Conservation (phyloP, 371 early-diverging fungal species). For the Conidiobolus incongruus region DNA sequence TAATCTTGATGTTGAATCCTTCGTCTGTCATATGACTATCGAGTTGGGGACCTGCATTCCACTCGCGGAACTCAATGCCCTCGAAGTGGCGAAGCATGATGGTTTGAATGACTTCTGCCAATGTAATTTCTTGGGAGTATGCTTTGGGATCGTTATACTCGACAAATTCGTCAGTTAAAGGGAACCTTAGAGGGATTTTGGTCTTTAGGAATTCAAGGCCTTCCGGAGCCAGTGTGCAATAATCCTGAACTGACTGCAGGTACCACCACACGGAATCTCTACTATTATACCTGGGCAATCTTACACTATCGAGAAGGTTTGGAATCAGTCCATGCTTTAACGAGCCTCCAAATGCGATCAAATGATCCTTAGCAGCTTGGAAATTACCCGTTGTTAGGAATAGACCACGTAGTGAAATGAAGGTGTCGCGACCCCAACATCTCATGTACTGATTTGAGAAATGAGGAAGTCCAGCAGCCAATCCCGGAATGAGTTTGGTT, state of each 20-base stretch:
- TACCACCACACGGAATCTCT: constrained; percentile 95
- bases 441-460: constrained; percentile 84
- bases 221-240: constrained; percentile 49
- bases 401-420: constrained; percentile 73
- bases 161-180: constrained; percentile 43
- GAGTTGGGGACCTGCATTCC: constrained; percentile 73
- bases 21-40: constrained; percentile 78
- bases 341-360: constrained; percentile 74
- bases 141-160: constrained; percentile 29
- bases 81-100: constrained; percentile 72
- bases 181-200: constrained; percentile 64
- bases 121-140: constrained; percentile 28
- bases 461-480: constrained; percentile 94
- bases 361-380: constrained; percentile 55
- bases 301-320: constrained; percentile 72
- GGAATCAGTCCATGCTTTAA: constrained; percentile 86
- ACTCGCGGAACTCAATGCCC: constrained; percentile 86
- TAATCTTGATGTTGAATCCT: constrained; percentile 68
- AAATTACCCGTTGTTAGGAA: constrained; percentile 60
- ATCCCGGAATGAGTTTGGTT: constrained; percentile 19
- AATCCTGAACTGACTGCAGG: constrained; percentile 70
- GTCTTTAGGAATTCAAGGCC: constrained; percentile 46
- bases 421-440: constrained; percentile 94
- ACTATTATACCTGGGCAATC: constrained; percentile 81
- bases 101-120: constrained; percentile 78